Evolutionary conservation across 2,329 filamentous ascomycete genomes (phyloP).

Genomic region (Penicillium sp.): DNA sequence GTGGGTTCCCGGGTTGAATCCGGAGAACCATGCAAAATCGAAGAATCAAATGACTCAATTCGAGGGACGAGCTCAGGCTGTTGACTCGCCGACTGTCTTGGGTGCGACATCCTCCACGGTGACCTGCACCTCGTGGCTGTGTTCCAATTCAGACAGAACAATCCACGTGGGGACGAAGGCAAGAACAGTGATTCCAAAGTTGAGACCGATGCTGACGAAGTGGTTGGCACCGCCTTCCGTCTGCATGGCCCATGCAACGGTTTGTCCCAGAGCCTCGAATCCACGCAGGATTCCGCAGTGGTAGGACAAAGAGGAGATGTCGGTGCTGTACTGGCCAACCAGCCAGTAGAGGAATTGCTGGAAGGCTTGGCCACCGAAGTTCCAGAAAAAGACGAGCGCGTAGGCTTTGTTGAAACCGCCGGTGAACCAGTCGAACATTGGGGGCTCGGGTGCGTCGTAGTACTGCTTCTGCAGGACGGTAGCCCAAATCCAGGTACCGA

Average conservation of each 20-base stretch:
- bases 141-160: constrained; percentile 23
- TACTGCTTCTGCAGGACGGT: constrained; percentile 24
- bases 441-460: constrained; percentile 18
- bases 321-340: constrained; percentile 26
- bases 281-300: constrained; percentile 26
- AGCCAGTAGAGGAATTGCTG: constrained; percentile 29
- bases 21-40: constrained; percentile 2
- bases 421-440: constrained; percentile 26
- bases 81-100: constrained; percentile 1
- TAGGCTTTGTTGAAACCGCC: constrained; percentile 23
- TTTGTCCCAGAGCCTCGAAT: constrained; percentile 26
- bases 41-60: constrained; percentile 1
- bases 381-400: constrained; percentile 26
- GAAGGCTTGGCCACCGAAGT: constrained; percentile 24
- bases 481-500: constrained; percentile 26
- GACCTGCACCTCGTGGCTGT: constrained; percentile 25
- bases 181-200: constrained; percentile 25
- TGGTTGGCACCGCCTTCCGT: constrained; percentile 23
- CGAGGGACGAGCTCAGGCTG: not conserved
- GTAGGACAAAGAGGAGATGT: constrained; percentile 24
- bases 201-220: constrained; percentile 26
- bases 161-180: constrained; percentile 25
- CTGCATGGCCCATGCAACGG: constrained; percentile 28
- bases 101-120: constrained; percentile 13
- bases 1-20: not conserved